These are phyloP conservation scores for Penicillium robsamsonii DNA, from an alignment of 495 filamentous ascomycete genomes.

Conservation along the genomic window DNA sequence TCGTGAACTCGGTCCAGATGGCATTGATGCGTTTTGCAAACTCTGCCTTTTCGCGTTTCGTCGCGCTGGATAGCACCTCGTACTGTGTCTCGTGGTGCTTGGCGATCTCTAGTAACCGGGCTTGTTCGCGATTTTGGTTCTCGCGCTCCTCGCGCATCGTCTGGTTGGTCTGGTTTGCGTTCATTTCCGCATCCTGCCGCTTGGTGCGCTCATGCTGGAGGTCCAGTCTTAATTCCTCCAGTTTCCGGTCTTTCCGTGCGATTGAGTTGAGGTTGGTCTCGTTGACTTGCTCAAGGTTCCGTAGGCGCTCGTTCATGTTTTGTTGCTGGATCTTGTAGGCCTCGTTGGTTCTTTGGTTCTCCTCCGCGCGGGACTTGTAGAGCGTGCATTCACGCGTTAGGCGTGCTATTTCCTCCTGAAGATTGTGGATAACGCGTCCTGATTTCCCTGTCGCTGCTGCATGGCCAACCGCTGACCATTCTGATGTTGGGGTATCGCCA, in stretches of 20 bases:
- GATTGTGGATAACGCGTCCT: constrained; percentile 84
- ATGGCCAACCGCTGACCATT: constrained; percentile 78
- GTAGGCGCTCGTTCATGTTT: constrained; percentile 53
- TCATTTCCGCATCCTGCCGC: constrained; percentile 60
- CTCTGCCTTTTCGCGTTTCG: constrained; percentile 55
- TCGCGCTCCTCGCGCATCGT: constrained; percentile 54
- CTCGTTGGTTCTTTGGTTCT: constrained; percentile 68
- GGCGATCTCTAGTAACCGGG: constrained; percentile 59
- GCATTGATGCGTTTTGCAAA: constrained; percentile 37
- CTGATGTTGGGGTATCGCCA: constrained; percentile 41
- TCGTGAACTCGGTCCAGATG: constrained; percentile 29
- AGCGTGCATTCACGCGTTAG: constrained; percentile 76
- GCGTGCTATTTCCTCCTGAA: constrained; percentile 86
- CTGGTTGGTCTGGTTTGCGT: constrained; percentile 61
- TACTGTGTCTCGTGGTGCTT: constrained; percentile 58
- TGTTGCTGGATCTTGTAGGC: constrained; percentile 72
- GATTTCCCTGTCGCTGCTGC: constrained; percentile 78
- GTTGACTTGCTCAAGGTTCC: constrained; percentile 66
- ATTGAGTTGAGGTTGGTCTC: constrained; percentile 73
- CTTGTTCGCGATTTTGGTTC: constrained; percentile 57
- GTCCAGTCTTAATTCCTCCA: constrained; percentile 67
- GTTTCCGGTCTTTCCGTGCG: constrained; percentile 73
- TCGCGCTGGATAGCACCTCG: constrained; percentile 64
- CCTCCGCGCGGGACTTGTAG: constrained; percentile 68
- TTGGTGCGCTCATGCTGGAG: constrained; percentile 65